Base-by-base conservation (phyloP, 2,329 filamentous ascomycete genomes). In the Celoporthe dispersa region DNA sequence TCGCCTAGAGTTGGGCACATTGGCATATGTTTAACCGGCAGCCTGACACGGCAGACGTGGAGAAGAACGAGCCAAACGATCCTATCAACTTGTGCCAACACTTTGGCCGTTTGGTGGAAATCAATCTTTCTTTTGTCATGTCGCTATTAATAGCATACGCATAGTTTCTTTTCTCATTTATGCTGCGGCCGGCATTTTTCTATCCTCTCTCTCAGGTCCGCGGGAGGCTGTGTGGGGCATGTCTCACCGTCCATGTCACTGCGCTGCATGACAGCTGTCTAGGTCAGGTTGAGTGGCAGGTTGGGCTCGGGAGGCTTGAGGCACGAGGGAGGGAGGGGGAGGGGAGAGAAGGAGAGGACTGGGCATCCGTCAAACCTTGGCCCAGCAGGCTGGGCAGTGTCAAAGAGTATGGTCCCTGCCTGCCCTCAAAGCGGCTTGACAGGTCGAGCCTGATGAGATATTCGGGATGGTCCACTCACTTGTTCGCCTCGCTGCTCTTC, bases 1-100 rank as follows among this genome's bases (percentile, higher is more conserved):
- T 37, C 51, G 37, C 19, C 16, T 25, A n/a, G 28, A 5, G 41
- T 35, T 53, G 28, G n/a, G 41, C 66, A 51, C 25, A 31, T 35
- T 31, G 35, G 31, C 55, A 55, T 61, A 19, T 61, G 19, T 61
- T 12, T 4, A 22, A 31, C 22, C 8, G 44, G 25, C 48, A 55
- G 41, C 55, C 63, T 48, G 51, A 33, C 9, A 66, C 28, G 44
- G 19, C 25, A 66, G 25, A 66, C 6, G 55, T 31, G 16, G 16
- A 28, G 35, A 16, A 28, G 35, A 11, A 28, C 22, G 22, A 53
- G 19, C 14, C 5, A 25, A 28, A 51, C 51, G 62, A 31, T 37
- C 64, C 68, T 64, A 51, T 53, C 68, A 70, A 19, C 39, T 25
- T n/a, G 48, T 53, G 60, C 61, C 60, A 59, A 31, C 59, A 39